A percentile compares a stretch with the other conserved stretches of the same genome.
These are phyloP conservation scores for Botrytis aclada DNA, from an alignment of 2,329 filamentous ascomycete genomes.

Conservation along the genomic window DNA sequence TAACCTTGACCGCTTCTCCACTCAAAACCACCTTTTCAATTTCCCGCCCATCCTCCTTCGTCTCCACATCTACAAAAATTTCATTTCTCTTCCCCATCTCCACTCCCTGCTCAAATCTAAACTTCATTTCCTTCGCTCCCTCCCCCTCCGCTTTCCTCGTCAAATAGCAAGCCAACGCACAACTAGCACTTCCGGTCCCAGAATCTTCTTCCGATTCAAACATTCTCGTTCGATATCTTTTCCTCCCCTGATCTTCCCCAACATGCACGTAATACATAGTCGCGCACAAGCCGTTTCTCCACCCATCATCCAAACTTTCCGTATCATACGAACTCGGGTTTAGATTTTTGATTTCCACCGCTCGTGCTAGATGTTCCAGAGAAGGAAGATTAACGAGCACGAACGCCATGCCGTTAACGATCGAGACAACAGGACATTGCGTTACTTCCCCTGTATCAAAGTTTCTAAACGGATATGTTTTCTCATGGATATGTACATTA, in stretches of 20 bases:
- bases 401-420: slow-evolving; percentile 74
- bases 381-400: slow-evolving; percentile 60
- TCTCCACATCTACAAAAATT: slow-evolving; percentile 30
- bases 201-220: slow-evolving; percentile 51
- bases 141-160: slow-evolving; percentile 43
- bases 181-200: slow-evolving; percentile 61
- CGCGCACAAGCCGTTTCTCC: slow-evolving; percentile 25
- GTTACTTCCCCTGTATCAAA: background rate
- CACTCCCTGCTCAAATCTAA: slow-evolving; percentile 59
- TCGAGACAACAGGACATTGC: slow-evolving; percentile 52
- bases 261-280: slow-evolving; percentile 35
- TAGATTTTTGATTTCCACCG: slow-evolving; percentile 33
- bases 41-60: slow-evolving; percentile 11
- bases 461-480: slow-evolving; percentile 37
- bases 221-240: slow-evolving; percentile 57
- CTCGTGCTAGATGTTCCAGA: slow-evolving; percentile 47
- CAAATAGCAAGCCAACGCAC: slow-evolving; percentile 54
- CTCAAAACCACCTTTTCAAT: slow-evolving; percentile 29
- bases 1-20: slow-evolving; percentile 29
- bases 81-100: slow-evolving; percentile 54
- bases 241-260: slow-evolving; percentile 31
- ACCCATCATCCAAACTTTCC: slow-evolving; percentile 30
- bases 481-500: slow-evolving; percentile 58
- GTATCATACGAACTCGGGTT: slow-evolving; percentile 35
- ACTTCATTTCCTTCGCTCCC: slow-evolving; percentile 41